Percentiles rank a stretch among this genome's conserved stretches.
Conservation (phyloP, 2,329 filamentous ascomycete genomes). For the Sclerotinia borealis region DNA sequence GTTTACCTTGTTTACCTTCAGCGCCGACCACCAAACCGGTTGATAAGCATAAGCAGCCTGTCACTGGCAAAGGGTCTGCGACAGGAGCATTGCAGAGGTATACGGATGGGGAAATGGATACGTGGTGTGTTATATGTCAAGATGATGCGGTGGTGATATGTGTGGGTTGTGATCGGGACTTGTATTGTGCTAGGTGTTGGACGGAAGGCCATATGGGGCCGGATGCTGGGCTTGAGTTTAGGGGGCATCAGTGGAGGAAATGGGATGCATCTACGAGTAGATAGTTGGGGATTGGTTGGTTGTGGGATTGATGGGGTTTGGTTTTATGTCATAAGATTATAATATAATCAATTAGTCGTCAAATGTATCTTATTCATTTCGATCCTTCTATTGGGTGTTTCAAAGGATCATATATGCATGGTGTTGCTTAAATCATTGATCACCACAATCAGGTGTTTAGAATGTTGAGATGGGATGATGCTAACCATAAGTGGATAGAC, state of each 20-base stretch:
- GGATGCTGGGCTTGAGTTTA: slow-evolving; percentile 63
- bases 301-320: too few species aligned
- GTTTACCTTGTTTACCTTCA: slow-evolving; percentile 30
- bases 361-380: too few species aligned
- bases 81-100: slow-evolving; percentile 32
- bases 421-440: too few species aligned
- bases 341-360: too few species aligned
- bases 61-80: background rate
- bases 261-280: slow-evolving; percentile 44
- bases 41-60: too few species aligned
- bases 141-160: slow-evolving; percentile 72
- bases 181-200: slow-evolving; percentile 78
- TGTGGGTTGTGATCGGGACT: slow-evolving; percentile 61
- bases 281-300: background rate
- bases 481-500: too few species aligned
- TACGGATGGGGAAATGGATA: slow-evolving; percentile 65
- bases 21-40: slow-evolving; percentile 28
- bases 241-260: slow-evolving; percentile 60
- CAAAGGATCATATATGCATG: too few species aligned
- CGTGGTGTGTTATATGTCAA: slow-evolving; percentile 78
- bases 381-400: too few species aligned
- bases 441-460: too few species aligned
- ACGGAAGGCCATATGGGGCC: slow-evolving; percentile 70
- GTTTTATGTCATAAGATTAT: too few species aligned
- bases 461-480: background rate